Percentiles rank a stretch among this genome's conserved stretches.
These are phyloP conservation scores for Pleurotus eryngii DNA, from an alignment of 768 basidiomycete species.

Conservation along the genomic window DNA sequence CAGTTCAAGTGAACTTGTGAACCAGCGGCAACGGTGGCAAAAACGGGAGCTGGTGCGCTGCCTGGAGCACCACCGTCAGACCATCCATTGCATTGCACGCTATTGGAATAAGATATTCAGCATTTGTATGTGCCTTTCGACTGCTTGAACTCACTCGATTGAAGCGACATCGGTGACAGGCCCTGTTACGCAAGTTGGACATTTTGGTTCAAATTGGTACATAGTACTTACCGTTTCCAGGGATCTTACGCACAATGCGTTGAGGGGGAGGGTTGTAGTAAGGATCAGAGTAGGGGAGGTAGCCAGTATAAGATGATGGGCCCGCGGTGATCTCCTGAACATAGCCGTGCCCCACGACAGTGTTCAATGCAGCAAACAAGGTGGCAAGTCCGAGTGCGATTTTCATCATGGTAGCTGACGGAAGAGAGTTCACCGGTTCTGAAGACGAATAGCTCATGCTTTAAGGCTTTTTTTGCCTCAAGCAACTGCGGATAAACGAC, in stretches of 20 bases:
- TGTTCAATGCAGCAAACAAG: conserved; percentile 5
- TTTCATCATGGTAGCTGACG: not conserved
- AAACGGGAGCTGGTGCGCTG: conserved; percentile 35
- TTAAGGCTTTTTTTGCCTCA: conserved; percentile 4
- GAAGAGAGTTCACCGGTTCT: not conserved
- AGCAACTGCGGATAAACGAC: conserved; percentile 5
- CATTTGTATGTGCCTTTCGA: not conserved
- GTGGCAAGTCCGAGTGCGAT: not conserved
- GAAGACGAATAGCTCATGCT: not conserved
- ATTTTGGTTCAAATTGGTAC: not conserved
- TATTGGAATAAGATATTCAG: not conserved
- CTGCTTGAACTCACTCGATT: conserved; percentile 29
- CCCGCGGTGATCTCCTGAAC: conserved; percentile 24
- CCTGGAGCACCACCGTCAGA: conserved; percentile 17
- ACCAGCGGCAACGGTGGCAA: conserved; percentile 38
- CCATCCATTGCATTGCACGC: conserved; percentile 7
- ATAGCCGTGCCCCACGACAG: conserved; percentile 27
- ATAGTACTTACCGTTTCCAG: conserved; percentile 26
- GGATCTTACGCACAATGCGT: conserved; percentile 35
- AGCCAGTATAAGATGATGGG: conserved; percentile 23
- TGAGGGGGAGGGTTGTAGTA: conserved; percentile 29
- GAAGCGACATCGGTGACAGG: conserved; percentile 35
- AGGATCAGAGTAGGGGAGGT: conserved; percentile 25
- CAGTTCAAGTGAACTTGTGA: conserved; percentile 37
- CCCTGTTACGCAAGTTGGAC: conserved; percentile 16